Percentiles rank a stretch among this genome's conserved stretches.
These are phyloP conservation scores for Blastocystis sp. DNA, from an alignment of 352 stramenopile species.

Conservation along the genomic window DNA sequence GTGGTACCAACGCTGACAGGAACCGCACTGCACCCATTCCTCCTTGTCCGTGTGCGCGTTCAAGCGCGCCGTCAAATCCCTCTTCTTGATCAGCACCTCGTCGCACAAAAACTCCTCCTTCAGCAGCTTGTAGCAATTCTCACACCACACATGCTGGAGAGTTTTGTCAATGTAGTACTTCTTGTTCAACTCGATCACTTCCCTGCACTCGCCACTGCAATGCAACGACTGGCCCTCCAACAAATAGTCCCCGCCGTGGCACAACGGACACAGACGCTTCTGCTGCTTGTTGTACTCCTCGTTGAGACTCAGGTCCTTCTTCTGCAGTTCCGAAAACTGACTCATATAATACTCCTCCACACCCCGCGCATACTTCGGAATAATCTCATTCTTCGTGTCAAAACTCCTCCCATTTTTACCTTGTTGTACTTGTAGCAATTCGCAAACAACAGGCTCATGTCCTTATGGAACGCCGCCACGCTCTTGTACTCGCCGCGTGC, in stretches of 20 bases:
- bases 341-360: slow-evolving; percentile 78
- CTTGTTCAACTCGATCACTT: slow-evolving; percentile 81
- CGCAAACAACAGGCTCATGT: slow-evolving; percentile 79
- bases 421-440: slow-evolving; percentile 79
- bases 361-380: slow-evolving; percentile 79
- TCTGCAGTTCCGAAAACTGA: slow-evolving; percentile 76
- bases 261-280: slow-evolving; percentile 79
- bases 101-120: slow-evolving; percentile 74
- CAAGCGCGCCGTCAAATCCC: slow-evolving; percentile 78
- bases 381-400: slow-evolving; percentile 72
- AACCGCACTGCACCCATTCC: slow-evolving; percentile 96
- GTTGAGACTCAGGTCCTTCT: slow-evolving; percentile 73
- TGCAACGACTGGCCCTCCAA: slow-evolving; percentile 82
- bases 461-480: slow-evolving; percentile 78
- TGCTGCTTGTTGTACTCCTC: slow-evolving; percentile 51
- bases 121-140: slow-evolving; percentile 76
- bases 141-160: slow-evolving; percentile 70
- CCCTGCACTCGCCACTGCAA: slow-evolving; percentile 84
- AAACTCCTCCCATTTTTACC: not conserved
- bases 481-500: slow-evolving; percentile 80
- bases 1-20: slow-evolving; percentile 96
- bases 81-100: slow-evolving; percentile 78
- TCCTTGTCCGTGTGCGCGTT: slow-evolving; percentile 73
- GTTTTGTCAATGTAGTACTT: slow-evolving; percentile 81
- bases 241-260: slow-evolving; percentile 80